Evolutionary conservation across 495 filamentous ascomycete species (phyloP).

Genomic region (Podospora tetraspora): DNA sequence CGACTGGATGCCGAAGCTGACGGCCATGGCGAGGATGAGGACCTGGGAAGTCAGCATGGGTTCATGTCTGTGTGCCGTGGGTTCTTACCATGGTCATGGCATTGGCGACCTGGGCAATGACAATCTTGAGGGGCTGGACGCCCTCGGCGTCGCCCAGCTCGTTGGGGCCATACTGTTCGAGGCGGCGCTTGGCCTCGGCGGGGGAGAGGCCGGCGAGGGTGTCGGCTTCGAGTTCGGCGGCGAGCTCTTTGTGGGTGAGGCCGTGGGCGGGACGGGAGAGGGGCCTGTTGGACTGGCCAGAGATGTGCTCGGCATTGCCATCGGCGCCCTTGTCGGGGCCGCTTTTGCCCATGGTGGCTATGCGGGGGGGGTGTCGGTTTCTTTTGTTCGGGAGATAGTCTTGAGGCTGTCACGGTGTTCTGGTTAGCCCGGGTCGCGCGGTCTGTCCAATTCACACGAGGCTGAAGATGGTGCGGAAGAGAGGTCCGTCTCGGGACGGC

Average conservation of each 20-base stretch:
- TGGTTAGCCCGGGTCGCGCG: not conserved
- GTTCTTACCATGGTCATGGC: constrained; percentile 45
- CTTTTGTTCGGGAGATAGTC: not conserved
- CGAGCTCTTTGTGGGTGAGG: constrained; percentile 49
- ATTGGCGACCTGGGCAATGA: constrained; percentile 52
- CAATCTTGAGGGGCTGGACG: constrained; percentile 47
- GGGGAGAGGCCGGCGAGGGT: constrained; percentile 40
- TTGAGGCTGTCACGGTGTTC: too few relatives aligned
- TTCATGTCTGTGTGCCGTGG: not conserved
- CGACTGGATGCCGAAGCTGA: constrained; percentile 73
- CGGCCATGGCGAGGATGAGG: constrained; percentile 74
- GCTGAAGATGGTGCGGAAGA: not conserved
- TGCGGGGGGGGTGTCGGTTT: not conserved
- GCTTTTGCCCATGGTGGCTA: constrained; percentile 12
- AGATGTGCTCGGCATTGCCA: constrained; percentile 35
- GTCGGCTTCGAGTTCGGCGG: constrained; percentile 55
- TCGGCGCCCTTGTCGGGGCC: constrained; percentile 15
- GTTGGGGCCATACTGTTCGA: constrained; percentile 44
- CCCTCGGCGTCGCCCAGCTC: constrained; percentile 47
- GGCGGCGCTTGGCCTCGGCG: constrained; percentile 37
- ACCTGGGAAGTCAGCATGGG: constrained; percentile 29
- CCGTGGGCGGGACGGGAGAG: constrained; percentile 62
- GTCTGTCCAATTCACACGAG: not conserved
- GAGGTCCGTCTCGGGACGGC: not conserved
- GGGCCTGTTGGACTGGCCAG: constrained; percentile 47